Evolutionary conservation across 371 early-diverging fungal genomes (phyloP), one percentile per base, ranked within the genome.

Genomic region (Encephalitozoon cuniculi): DNA sequence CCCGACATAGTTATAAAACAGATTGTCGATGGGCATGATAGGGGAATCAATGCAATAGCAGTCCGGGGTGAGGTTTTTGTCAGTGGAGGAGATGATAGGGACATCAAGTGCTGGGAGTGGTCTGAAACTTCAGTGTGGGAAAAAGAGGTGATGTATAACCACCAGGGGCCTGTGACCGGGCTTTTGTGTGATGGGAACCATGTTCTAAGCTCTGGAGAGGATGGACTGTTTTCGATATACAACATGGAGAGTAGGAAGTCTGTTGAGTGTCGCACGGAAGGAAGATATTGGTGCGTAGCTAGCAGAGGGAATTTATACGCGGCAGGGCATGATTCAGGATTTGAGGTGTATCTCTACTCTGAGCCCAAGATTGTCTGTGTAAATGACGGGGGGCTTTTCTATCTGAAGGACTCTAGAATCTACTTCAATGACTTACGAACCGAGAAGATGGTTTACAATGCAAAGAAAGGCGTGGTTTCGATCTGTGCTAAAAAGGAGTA

Each of bases 31-130:
- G 97, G 95, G 9, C 97, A 99, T 80, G 94, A 94, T 71, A 91
- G 95, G 73, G 97, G 96, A 59, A 94, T 97, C 75, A 97, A 99
- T 87, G 93, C 93, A 91, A 94, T 93, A 4, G 85, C 91, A 9
- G 93, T 94, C 30, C 91, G 89, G 4, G 85, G 91, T 69, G 93
- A 93, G 9, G 84, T 93, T 75, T 91, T 99, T 80, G 91, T 94
- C 2, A 93, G 95, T 23, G 92, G 93, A 68, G 92, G 93, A 71
- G 99, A 99, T 83, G 99, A 97, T 85, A 91, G 94, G 72, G 92
- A 92, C 78, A 90, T 99, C 34, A 96, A 95, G 82, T 87, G 96
- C 23, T 99, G 97, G 97, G 87, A 95, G 79, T 94, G 92, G 91
- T 91, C 90, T 82, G 94, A 93, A 73, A 89, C 91, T 46, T 89